A percentile compares a stretch with the other conserved stretches of the same genome.
Conservation (phyloP, 1,284 basidiomycete genomes). For the Sporisorium exsertum region DNA sequence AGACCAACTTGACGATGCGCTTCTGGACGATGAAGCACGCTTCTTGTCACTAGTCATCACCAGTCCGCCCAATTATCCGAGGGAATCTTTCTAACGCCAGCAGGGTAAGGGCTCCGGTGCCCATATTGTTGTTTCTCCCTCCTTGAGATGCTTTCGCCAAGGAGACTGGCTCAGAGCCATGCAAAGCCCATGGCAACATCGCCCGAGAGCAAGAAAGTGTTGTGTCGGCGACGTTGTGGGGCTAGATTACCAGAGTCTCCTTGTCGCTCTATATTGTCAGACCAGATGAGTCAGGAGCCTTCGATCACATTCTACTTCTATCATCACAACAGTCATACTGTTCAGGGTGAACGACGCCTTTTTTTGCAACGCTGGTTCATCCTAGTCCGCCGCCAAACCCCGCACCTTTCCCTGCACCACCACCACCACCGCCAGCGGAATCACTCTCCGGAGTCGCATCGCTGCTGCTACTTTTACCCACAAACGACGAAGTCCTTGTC, state of each 20-base stretch:
- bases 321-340: background rate
- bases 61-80: no score
- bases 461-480: background rate
- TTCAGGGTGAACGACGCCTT: background rate
- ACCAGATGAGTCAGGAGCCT: background rate
- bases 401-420: background rate
- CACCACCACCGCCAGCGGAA: background rate
- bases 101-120: no score
- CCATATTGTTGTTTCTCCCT: no score
- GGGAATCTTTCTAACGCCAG: no score
- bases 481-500: background rate
- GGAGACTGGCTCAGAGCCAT: background rate
- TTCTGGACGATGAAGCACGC: no score
- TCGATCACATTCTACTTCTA: background rate
- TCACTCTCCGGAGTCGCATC: background rate
- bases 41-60: no score
- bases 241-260: background rate
- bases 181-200: background rate
- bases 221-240: background rate
- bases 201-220: constrained; percentile 2
- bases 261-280: background rate
- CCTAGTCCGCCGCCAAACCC: background rate
- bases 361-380: background rate
- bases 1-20: no score
- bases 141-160: background rate